Conservation (phyloP, 805 yeast species). For the Suhomyces sp. region DNA sequence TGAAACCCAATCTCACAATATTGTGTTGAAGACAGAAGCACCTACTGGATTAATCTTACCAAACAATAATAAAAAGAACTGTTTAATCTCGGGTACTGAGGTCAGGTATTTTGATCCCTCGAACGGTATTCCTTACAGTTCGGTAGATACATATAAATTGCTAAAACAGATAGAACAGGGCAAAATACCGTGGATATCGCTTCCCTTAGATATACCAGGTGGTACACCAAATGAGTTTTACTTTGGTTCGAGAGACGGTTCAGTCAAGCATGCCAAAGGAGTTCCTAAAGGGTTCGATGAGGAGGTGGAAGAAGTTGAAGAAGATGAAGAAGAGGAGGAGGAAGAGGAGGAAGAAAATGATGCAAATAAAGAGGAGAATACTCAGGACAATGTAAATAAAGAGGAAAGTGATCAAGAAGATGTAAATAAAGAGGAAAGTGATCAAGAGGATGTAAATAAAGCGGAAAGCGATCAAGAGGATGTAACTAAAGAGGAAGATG, state of each 20-base stretch:
- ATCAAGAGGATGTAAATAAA: background rate
- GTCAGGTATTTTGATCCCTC: slow-evolving; percentile 87
- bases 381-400: background rate
- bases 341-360: background rate
- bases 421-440: background rate
- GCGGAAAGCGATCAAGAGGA: background rate
- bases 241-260: slow-evolving; percentile 48
- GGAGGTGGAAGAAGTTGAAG: slow-evolving; percentile 1
- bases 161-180: slow-evolving; percentile 50
- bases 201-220: slow-evolving; percentile 51
- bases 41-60: slow-evolving; percentile 73
- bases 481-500: background rate
- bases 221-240: slow-evolving; percentile 47
- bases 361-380: background rate
- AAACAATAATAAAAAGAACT: slow-evolving; percentile 61
- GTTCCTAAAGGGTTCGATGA: slow-evolving; percentile 80
- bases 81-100: slow-evolving; percentile 73
- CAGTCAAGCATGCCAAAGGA: slow-evolving; percentile 70
- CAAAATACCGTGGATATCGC: slow-evolving; percentile 49
- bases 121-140: slow-evolving; percentile 81
- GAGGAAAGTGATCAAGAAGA: background rate
- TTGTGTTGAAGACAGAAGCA: slow-evolving; percentile 58
- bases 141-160: slow-evolving; percentile 74
- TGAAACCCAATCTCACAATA: slow-evolving; percentile 42
- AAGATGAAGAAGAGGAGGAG: background rate